Conservation (phyloP, 108 stramenopile genomes). For the Schizochytrium sp. region DNA sequence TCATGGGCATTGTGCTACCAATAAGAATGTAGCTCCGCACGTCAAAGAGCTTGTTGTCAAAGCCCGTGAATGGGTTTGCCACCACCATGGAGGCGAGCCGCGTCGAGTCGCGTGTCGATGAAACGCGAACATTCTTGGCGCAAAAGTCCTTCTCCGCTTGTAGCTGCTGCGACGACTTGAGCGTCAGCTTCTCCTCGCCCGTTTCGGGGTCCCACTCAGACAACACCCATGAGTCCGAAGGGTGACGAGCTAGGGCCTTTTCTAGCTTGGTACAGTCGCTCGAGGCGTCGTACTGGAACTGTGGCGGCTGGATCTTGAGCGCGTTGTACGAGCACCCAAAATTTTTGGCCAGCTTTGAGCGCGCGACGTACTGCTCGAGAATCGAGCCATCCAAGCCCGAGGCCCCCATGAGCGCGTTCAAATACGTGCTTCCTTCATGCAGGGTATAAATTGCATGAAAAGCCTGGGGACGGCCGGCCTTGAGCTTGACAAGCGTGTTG, state of each 20-base stretch:
- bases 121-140: not conserved
- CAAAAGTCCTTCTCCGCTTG: not conserved
- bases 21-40: not conserved
- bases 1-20: constrained; percentile 4
- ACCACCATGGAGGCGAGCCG: not conserved
- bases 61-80: not conserved
- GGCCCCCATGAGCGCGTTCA: not conserved
- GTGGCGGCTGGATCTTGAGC: constrained; percentile 5
- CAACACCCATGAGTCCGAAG: not conserved
- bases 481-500: not conserved
- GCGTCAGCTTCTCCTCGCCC: not conserved
- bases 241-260: not conserved
- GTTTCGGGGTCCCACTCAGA: not conserved
- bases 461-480: not conserved
- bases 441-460: not conserved
- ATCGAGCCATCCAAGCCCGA: not conserved
- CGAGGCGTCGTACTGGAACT: not conserved
- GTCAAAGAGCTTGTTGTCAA: not conserved
- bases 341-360: not conserved
- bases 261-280: not conserved
- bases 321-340: constrained; percentile 15
- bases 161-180: not conserved
- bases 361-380: not conserved
- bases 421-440: not conserved
- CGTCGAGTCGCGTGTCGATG: not conserved